Conservation (phyloP, 2,329 filamentous ascomycete species). For the Trichoderma sp. region DNA sequence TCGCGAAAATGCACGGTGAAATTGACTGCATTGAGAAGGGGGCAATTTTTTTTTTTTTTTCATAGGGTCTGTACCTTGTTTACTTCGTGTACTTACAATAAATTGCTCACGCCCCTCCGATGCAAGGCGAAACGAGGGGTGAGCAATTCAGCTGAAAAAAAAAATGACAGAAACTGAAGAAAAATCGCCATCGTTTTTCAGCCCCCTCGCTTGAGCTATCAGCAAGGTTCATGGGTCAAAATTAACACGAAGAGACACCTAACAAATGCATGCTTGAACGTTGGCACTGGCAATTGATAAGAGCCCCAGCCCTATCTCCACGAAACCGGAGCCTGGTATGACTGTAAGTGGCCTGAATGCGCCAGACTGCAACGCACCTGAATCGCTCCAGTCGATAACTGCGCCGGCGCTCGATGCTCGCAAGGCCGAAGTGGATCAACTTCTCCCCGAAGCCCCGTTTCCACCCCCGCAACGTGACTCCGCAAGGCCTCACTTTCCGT, state of each 20-base stretch:
- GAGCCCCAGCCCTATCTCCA: slow-evolving; percentile 26
- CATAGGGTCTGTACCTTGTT: neutral
- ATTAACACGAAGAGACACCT: too few relatives aligned
- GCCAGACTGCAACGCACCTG: slow-evolving; percentile 5
- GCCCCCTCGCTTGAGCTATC: slow-evolving; percentile 15
- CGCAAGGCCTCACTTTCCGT: slow-evolving; percentile 23
- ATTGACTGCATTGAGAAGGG: neutral
- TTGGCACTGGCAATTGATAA: slow-evolving; percentile 18
- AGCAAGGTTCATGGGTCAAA: neutral
- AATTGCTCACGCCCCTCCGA: slow-evolving; percentile 4
- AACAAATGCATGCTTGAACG: neutral
- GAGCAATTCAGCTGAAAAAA: neutral
- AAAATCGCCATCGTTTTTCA: neutral
- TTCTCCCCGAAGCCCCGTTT: slow-evolving; percentile 20
- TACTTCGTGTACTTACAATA: neutral
- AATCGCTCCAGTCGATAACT: slow-evolving; percentile 23
- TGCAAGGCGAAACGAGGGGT: neutral
- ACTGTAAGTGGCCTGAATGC: neutral
- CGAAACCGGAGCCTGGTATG: slow-evolving; percentile 15
- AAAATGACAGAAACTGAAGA: neutral
- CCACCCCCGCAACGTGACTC: slow-evolving; percentile 27
- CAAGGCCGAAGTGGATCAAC: slow-evolving; percentile 13
- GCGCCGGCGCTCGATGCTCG: slow-evolving; percentile 14
- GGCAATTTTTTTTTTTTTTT: neutral
- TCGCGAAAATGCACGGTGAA: neutral